Evolutionary conservation across 257 asterid genomes (phyloP).

Genomic region (Henckelia pumila): DNA sequence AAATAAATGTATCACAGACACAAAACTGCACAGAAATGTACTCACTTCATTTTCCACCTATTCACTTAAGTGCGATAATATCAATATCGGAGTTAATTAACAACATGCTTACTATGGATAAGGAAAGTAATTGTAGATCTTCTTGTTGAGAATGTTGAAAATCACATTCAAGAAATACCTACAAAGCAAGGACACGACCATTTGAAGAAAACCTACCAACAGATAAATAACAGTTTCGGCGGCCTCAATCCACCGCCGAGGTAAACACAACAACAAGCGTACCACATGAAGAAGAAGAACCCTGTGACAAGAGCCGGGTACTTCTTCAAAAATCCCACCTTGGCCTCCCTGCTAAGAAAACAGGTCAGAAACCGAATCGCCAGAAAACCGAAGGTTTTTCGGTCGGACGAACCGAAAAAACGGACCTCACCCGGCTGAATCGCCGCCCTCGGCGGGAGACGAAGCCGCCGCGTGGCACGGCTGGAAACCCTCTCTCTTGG

Average conservation of each 20-base stretch:
- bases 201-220: constrained; percentile 4
- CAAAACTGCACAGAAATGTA: constrained; percentile 51
- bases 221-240: not conserved
- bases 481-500: constrained; percentile 40
- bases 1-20: constrained; percentile 70
- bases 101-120: constrained; percentile 75
- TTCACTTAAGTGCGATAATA: not conserved
- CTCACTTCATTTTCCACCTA: not conserved
- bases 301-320: constrained; percentile 81
- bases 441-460: constrained; percentile 70
- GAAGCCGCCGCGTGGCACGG: constrained; percentile 77
- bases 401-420: not conserved
- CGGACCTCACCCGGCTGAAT: constrained; percentile 90
- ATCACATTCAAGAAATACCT: constrained; percentile 92
- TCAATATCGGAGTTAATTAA: not conserved
- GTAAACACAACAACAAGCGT: constrained; percentile 28
- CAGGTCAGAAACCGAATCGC: constrained; percentile 21
- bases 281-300: constrained; percentile 99
- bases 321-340: constrained; percentile 74
- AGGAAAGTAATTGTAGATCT: constrained; percentile 96
- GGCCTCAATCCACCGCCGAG: not conserved
- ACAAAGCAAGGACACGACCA: constrained; percentile 25
- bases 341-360: constrained; percentile 46
- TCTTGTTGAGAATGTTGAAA: constrained; percentile 96
- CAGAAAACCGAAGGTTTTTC: not conserved